Percentiles rank a stretch among this genome's conserved stretches.
Conservation (phyloP, 148 eudicot species). For the Polygonum aviculare region DNA sequence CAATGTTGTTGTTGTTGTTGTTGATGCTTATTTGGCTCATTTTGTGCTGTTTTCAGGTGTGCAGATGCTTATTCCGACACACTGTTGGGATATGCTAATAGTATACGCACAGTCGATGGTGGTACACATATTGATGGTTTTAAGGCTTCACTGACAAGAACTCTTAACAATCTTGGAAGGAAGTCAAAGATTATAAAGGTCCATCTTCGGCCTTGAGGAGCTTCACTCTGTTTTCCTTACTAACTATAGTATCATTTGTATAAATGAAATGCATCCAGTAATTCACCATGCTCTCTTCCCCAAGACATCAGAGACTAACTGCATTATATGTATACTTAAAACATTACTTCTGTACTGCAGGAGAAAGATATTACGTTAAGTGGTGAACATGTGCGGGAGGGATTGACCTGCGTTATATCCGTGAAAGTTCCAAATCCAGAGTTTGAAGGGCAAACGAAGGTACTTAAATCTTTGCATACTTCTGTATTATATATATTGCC, state of each 20-base stretch:
- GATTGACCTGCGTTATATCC: slow-evolving; percentile 78
- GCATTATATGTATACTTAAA: background rate
- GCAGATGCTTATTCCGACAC: slow-evolving; percentile 94
- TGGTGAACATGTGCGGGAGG: slow-evolving; percentile 93
- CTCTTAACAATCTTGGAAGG: slow-evolving; percentile 73
- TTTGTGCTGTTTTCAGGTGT: slow-evolving; percentile 44
- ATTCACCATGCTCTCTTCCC: background rate
- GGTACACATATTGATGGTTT: slow-evolving; percentile 97
- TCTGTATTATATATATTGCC: background rate
- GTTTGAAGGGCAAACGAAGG: slow-evolving; percentile 99
- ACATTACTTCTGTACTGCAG: slow-evolving; percentile 22
- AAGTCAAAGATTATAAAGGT: slow-evolving; percentile 89
- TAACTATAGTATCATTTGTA: background rate
- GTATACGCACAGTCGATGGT: slow-evolving; percentile 97
- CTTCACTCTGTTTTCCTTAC: background rate
- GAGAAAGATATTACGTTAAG: slow-evolving; percentile 83
- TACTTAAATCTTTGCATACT: background rate
- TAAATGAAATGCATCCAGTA: background rate
- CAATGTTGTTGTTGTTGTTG: too few relatives aligned
- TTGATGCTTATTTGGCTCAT: background rate
- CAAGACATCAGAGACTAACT: background rate
- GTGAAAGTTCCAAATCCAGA: slow-evolving; percentile 96
- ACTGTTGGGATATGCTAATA: slow-evolving; percentile 88
- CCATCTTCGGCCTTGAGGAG: slow-evolving; percentile 5
- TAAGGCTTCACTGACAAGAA: slow-evolving; percentile 80